Conservation (phyloP, 441 rosid genomes). For the Flueggea neowawraea region DNA sequence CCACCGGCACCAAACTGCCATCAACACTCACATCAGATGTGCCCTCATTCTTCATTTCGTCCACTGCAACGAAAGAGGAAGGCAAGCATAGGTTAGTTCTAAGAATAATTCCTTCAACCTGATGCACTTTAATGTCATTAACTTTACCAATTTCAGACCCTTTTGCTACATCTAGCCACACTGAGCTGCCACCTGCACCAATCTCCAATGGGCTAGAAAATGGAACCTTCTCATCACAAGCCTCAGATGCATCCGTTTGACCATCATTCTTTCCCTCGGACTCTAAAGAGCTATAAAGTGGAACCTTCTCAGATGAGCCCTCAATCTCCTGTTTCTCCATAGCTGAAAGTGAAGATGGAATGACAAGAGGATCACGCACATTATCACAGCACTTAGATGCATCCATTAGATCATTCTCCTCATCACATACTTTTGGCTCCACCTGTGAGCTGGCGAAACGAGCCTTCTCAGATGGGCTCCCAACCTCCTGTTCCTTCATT, state of each 20-base stretch:
- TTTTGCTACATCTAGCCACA: neutral
- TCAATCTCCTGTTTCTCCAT: conserved; percentile 7
- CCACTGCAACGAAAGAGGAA: neutral
- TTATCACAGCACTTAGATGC: neutral
- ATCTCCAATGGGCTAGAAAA: neutral
- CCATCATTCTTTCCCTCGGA: neutral
- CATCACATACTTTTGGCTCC: neutral
- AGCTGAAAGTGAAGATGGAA: conserved; percentile 1
- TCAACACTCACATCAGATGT: neutral
- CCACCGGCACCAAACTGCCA: neutral
- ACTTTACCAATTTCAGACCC: neutral
- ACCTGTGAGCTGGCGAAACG: neutral
- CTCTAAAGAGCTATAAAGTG: neutral
- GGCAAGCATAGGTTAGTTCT: neutral
- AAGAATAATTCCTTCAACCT: neutral
- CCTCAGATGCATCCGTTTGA: conserved; percentile 1
- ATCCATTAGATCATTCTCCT: conserved; percentile 1
- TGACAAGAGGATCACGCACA: neutral
- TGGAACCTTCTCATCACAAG: neutral
- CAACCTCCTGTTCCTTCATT: neutral
- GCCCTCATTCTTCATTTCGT: conserved; percentile 6
- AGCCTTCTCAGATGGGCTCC: neutral
- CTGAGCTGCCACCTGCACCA: neutral
- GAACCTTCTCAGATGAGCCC: conserved; percentile 3
- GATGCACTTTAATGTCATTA: neutral